Percentiles rank a stretch among this genome's conserved stretches.
Conservation (phyloP, 371 early-diverging fungal genomes). For the Sanchytrium tribonematis region DNA sequence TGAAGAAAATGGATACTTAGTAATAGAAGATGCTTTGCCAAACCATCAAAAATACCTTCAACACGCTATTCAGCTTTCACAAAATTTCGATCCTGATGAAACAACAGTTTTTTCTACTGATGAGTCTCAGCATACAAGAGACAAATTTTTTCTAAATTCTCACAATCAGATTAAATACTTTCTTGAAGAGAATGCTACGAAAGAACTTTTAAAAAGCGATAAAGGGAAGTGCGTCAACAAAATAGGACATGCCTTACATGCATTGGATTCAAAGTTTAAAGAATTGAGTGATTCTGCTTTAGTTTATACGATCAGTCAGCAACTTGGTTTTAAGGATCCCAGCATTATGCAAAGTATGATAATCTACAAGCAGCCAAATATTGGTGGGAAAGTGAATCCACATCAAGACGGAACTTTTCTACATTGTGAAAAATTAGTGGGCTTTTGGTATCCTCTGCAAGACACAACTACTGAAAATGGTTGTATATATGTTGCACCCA, state of each 20-base stretch:
- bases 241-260: slow-evolving; percentile 70
- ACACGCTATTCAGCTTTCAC: no score
- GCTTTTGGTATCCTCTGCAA: slow-evolving; percentile 78
- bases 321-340: slow-evolving; percentile 29
- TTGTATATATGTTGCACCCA: slow-evolving; percentile 54
- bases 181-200: slow-evolving; percentile 46
- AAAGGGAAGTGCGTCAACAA: slow-evolving; percentile 51
- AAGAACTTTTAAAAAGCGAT: slow-evolving; percentile 26
- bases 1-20: no score
- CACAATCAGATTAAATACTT: slow-evolving; percentile 63
- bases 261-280: slow-evolving; percentile 35
- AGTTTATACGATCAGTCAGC: slow-evolving; percentile 18
- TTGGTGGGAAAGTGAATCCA: slow-evolving; percentile 23
- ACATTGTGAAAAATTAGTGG: slow-evolving; percentile 49
- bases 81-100: no score
- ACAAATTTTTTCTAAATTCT: slow-evolving; percentile 54
- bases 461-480: slow-evolving; percentile 66
- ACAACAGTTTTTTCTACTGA: slow-evolving; percentile 47
- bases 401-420: slow-evolving; percentile 73
- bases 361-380: slow-evolving; percentile 33
- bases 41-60: no score
- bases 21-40: no score
- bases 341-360: slow-evolving; percentile 63
- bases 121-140: slow-evolving; percentile 37
- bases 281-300: slow-evolving; percentile 31